These are phyloP conservation scores for Thecaphora thlaspeos DNA, from an alignment of 1,284 basidiomycete species.

Conservation along the genomic window DNA sequence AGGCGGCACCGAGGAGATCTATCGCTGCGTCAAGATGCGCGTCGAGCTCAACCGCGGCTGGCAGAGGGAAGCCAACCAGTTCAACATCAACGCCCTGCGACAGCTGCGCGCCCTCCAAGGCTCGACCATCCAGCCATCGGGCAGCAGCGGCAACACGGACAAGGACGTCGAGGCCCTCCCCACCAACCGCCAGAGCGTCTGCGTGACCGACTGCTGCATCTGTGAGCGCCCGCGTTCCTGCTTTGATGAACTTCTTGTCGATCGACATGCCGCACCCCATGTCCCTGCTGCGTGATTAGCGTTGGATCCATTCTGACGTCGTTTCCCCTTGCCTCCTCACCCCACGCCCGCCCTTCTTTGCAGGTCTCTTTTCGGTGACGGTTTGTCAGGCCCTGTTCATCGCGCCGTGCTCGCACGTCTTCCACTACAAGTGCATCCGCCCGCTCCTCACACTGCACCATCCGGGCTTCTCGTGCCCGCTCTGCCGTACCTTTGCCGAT, in stretches of 20 bases:
- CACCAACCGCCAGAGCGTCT: slow-evolving; percentile 42
- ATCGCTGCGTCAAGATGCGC: slow-evolving; percentile 95
- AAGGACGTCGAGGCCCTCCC: slow-evolving; percentile 16
- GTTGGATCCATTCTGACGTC: no score
- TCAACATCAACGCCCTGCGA: slow-evolving; percentile 82
- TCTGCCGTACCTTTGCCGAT: slow-evolving; percentile 81
- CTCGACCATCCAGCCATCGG: slow-evolving; percentile 15
- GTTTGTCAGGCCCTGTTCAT: slow-evolving; percentile 96
- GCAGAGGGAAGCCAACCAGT: slow-evolving; percentile 83
- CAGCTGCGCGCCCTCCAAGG: slow-evolving; percentile 74
- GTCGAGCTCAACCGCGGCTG: slow-evolving; percentile 79
- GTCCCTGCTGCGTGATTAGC: no score
- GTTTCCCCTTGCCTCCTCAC: no score
- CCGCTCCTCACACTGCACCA: slow-evolving; percentile 81
- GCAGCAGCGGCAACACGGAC: slow-evolving; percentile 13
- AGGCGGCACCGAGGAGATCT: slow-evolving; percentile 94
- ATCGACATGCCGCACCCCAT: no score
- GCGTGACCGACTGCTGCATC: slow-evolving; percentile 56
- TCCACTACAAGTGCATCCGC: slow-evolving; percentile 97
- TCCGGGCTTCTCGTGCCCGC: slow-evolving; percentile 90
- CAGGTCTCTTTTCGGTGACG: slow-evolving; percentile 76
- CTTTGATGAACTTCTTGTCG: no score
- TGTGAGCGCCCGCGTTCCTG: no score
- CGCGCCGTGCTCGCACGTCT: slow-evolving; percentile 79
- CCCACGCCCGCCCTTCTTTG: no score